phyloP scores from a whole-genome alignment of 2,329 filamentous ascomycete genomes.

The Teratosphaeria pseudoeucalypti region DNA sequence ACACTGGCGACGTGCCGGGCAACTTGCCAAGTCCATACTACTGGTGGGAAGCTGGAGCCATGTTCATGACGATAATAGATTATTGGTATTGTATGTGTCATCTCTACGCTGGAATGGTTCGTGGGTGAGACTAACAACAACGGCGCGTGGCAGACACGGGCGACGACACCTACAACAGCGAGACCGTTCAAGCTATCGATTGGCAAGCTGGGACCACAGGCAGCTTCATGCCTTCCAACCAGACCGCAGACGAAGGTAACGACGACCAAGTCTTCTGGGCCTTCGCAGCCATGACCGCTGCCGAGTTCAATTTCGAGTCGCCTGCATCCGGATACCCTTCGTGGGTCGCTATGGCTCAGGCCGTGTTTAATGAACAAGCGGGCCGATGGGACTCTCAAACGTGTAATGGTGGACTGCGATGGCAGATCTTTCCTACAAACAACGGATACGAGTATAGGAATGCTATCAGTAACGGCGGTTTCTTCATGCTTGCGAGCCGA shows the following conservation, averaged over 20 bases:
- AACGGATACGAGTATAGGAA: slow-evolving; percentile 49
- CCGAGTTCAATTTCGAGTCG: slow-evolving; percentile 39
- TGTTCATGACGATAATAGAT: slow-evolving; percentile 60
- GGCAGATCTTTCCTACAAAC: slow-evolving; percentile 22
- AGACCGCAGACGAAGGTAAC: slow-evolving; percentile 32
- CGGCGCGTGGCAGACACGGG: slow-evolving; percentile 6
- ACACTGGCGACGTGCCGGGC: slow-evolving; percentile 41
- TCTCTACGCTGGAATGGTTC: not conserved
- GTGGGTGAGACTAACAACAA: not conserved
- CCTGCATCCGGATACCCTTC: slow-evolving; percentile 27
- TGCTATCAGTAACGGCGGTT: slow-evolving; percentile 39
- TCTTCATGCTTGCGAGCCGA: slow-evolving; percentile 40
- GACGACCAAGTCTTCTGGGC: slow-evolving; percentile 52
- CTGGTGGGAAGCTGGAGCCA: slow-evolving; percentile 56
- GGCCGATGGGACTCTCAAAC: slow-evolving; percentile 27
- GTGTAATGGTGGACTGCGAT: slow-evolving; percentile 30
- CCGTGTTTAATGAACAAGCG: slow-evolving; percentile 31
- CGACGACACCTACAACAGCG: slow-evolving; percentile 11
- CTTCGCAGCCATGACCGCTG: slow-evolving; percentile 38
- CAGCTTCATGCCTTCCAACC: slow-evolving; percentile 30
- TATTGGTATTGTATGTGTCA: slow-evolving; percentile 47
- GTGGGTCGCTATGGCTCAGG: slow-evolving; percentile 36
- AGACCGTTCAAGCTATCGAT: slow-evolving; percentile 7
- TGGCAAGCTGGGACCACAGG: slow-evolving; percentile 8
- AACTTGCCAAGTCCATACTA: slow-evolving; percentile 56